These are phyloP conservation scores for Mortierella sp. DNA, from an alignment of 371 early-diverging fungal species.

Conservation along the genomic window DNA sequence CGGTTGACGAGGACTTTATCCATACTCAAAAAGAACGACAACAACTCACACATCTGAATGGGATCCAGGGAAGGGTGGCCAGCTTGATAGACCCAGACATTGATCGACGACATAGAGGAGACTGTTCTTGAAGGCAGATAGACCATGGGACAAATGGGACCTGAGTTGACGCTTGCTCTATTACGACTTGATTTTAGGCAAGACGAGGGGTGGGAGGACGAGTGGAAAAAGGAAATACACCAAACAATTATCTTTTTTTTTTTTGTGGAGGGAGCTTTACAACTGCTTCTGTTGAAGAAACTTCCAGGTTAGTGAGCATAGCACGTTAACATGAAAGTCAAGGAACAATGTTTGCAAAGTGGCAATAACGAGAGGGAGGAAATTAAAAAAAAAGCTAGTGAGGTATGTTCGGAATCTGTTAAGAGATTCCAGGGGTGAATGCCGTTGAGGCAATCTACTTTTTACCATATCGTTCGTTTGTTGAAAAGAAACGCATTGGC, in stretches of 20 bases:
- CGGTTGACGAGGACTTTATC: constrained; percentile 54
- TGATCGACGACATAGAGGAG: not conserved
- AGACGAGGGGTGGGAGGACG: not conserved
- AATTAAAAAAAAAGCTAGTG: constrained; percentile 20
- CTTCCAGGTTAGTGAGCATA: constrained; percentile 54
- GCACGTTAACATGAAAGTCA: constrained; percentile 40
- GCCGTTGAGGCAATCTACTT: constrained; percentile 59
- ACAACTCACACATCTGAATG: constrained; percentile 33
- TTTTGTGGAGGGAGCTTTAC: constrained; percentile 2
- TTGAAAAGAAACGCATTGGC: constrained; percentile 61
- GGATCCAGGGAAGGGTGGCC: not conserved
- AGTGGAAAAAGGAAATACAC: constrained; percentile 22
- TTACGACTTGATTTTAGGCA: not conserved
- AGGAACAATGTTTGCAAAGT: constrained; percentile 13
- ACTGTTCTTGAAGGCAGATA: not conserved
- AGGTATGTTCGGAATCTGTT: constrained; percentile 52
- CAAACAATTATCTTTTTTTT: constrained; percentile 36
- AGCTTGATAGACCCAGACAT: not conserved
- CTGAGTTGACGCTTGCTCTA: not conserved
- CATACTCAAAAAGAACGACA: constrained; percentile 42
- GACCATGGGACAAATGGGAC: not conserved
- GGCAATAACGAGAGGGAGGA: not conserved
- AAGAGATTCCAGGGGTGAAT: constrained; percentile 58
- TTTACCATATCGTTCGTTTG: constrained; percentile 60
- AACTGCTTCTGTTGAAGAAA: constrained; percentile 59